A percentile compares a stretch with the other conserved stretches of the same genome.
Evolutionary conservation across 441 rosid genomes (phyloP).

Genomic region (Pelargonium cotyledonis): DNA sequence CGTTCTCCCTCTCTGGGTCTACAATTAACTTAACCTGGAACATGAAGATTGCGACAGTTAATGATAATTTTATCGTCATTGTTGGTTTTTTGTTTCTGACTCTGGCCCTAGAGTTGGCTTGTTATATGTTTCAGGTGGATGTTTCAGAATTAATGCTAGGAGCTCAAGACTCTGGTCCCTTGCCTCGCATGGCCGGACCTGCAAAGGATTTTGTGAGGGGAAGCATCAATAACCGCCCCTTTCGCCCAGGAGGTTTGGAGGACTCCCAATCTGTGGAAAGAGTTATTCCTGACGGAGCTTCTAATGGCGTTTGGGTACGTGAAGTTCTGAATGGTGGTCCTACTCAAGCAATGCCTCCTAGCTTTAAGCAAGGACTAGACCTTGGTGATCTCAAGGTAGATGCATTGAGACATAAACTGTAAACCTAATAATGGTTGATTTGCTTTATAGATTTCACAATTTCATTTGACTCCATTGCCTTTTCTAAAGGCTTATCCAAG

Average conservation of each 20-base stretch:
- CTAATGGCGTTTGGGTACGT: constrained; percentile 72
- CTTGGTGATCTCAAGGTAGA: constrained; percentile 81
- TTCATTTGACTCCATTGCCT: constrained; percentile 5
- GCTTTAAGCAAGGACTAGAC: constrained; percentile 72
- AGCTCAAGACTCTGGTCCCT: constrained; percentile 56
- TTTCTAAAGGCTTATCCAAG: constrained; percentile 55
- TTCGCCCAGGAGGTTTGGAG: constrained; percentile 92
- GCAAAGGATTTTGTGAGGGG: constrained; percentile 84
- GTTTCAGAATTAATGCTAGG: constrained; percentile 64
- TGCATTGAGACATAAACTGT: constrained; percentile 1
- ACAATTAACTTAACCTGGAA: constrained; percentile 3
- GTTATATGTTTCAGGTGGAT: constrained; percentile 67
- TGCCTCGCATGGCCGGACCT: constrained; percentile 59
- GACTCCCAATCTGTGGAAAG: constrained; percentile 57
- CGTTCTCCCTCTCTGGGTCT: constrained; percentile 2
- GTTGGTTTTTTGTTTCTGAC: constrained; percentile 25
- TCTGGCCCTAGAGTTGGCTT: constrained; percentile 28
- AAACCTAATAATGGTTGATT: background rate
- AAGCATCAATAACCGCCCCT: constrained; percentile 87
- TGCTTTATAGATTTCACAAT: background rate
- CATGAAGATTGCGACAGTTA: background rate
- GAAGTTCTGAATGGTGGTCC: constrained; percentile 75
- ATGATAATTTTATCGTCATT: background rate
- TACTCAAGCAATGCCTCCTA: constrained; percentile 65
- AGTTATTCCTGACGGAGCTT: constrained; percentile 67